Evolutionary conservation across 352 stramenopile species (phyloP).

Genomic region (Globisporangium nodosum): DNA sequence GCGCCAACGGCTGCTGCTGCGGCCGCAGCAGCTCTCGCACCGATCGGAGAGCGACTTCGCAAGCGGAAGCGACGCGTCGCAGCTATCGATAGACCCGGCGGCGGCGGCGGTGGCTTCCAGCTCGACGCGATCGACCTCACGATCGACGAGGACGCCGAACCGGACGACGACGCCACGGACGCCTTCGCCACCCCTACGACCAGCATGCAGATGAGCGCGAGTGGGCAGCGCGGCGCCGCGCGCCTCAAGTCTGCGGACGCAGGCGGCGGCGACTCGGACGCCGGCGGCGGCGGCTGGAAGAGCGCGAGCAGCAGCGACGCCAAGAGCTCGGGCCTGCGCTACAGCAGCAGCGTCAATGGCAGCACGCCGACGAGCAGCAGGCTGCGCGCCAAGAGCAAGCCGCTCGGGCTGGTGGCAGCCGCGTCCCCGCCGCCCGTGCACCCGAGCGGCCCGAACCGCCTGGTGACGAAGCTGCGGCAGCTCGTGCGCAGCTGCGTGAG

Average conservation of each 20-base stretch:
- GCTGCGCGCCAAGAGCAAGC: not conserved
- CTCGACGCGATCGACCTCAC: constrained; percentile 18
- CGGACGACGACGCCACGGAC: constrained; percentile 3
- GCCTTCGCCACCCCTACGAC: constrained; percentile 3
- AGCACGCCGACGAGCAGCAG: constrained; percentile 9
- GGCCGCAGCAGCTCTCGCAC: not conserved
- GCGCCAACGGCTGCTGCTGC: not conserved
- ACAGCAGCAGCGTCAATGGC: constrained; percentile 15
- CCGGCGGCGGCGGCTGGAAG: constrained; percentile 6
- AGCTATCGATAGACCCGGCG: constrained; percentile 23
- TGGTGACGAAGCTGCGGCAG: constrained; percentile 27
- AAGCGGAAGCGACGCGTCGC: constrained; percentile 39
- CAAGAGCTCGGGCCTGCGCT: constrained; percentile 11
- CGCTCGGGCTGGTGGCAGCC: not conserved
- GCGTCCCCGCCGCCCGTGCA: constrained; percentile 1
- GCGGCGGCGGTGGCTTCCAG: constrained; percentile 1
- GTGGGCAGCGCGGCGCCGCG: not conserved
- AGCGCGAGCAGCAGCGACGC: constrained; percentile 12
- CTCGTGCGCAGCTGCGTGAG: constrained; percentile 42
- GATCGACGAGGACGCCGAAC: constrained; percentile 10
- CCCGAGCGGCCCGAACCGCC: constrained; percentile 8
- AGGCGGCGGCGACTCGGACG: constrained; percentile 8
- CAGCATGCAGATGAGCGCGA: not conserved
- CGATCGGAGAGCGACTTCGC: constrained; percentile 14
- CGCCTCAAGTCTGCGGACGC: constrained; percentile 7